Conservation (phyloP, 2,329 filamentous ascomycete genomes). For the Tothia fuscella region DNA sequence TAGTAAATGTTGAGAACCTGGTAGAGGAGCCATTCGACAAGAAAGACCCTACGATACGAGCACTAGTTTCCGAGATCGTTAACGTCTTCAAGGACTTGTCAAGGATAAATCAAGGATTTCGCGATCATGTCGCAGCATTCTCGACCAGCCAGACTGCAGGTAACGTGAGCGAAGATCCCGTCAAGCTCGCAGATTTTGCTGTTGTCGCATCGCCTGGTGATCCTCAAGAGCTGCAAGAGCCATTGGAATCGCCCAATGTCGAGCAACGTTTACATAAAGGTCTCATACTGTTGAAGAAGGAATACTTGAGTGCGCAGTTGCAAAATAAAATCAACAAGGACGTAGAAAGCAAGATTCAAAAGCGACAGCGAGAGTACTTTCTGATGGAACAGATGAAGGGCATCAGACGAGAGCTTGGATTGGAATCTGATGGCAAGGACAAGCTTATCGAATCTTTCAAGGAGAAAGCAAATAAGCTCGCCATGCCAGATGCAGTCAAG, state of each 20-base stretch:
- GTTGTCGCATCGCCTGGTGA: conserved; percentile 94
- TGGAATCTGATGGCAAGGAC: conserved; percentile 96
- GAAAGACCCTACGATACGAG: conserved; percentile 78
- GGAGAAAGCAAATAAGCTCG: conserved; percentile 83
- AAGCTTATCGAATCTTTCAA: conserved; percentile 96
- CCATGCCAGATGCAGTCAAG: conserved; percentile 92
- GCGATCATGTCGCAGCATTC: conserved; percentile 95
- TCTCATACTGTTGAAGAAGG: conserved; percentile 86
- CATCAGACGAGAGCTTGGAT: conserved; percentile 85
- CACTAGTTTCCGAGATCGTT: conserved; percentile 93
- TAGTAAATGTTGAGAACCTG: conserved; percentile 92
- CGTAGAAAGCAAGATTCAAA: conserved; percentile 93
- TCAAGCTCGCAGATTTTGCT: conserved; percentile 92
- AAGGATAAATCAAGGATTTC: conserved; percentile 83
- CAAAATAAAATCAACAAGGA: conserved; percentile 97
- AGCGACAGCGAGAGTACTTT: conserved; percentile 96
- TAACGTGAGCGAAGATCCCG: conserved; percentile 89
- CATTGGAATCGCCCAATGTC: conserved; percentile 77
- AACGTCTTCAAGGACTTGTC: conserved; percentile 98
- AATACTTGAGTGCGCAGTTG: conserved; percentile 93
- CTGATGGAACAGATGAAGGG: conserved; percentile 99
- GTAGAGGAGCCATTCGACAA: conserved; percentile 80
- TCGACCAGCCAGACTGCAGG: conserved; percentile 90
- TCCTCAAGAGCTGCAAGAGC: conserved; percentile 81
- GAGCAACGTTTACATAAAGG: conserved; percentile 89